Conservation (phyloP, 306 rosid genomes). For the Lathyrus oleraceus region DNA sequence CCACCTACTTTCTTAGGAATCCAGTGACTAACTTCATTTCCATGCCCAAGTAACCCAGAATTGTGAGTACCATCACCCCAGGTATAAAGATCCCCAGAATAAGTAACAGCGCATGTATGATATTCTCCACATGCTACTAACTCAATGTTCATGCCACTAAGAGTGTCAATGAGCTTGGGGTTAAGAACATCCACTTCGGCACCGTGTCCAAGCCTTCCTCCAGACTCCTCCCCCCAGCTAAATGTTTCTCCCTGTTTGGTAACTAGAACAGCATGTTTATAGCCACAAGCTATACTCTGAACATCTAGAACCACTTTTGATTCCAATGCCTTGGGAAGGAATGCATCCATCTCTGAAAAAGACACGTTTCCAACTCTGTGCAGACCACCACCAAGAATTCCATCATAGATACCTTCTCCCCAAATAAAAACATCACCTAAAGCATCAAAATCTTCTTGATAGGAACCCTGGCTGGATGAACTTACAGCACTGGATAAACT, state of each 20-base stretch:
- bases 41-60: conserved; percentile 85
- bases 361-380: conserved; percentile 58
- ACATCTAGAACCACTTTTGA: conserved; percentile 85
- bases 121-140: conserved; percentile 91
- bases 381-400: conserved; percentile 74
- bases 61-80: conserved; percentile 89
- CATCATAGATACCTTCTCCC: conserved; percentile 81
- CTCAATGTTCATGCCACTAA: conserved; percentile 73
- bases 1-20: conserved; percentile 83
- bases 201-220: conserved; percentile 99
- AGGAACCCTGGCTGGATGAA: conserved; percentile 94
- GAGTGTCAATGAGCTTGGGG: conserved; percentile 73
- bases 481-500: conserved; percentile 94
- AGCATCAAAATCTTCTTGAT: conserved; percentile 78
- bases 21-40: conserved; percentile 83
- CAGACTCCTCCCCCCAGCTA: conserved; percentile 97
- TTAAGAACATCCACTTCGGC: conserved; percentile 73
- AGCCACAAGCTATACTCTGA: conserved; percentile 85
- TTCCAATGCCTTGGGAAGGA: conserved; percentile 85
- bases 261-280: conserved; percentile 76
- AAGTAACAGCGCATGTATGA: conserved; percentile 90
- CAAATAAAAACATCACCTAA: conserved; percentile 81
- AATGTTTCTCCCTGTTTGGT: conserved; percentile 89
- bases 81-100: conserved; percentile 89
- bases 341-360: conserved; percentile 66